Conservation (phyloP, 331 rosid genomes). For the Acacia pycnantha region DNA sequence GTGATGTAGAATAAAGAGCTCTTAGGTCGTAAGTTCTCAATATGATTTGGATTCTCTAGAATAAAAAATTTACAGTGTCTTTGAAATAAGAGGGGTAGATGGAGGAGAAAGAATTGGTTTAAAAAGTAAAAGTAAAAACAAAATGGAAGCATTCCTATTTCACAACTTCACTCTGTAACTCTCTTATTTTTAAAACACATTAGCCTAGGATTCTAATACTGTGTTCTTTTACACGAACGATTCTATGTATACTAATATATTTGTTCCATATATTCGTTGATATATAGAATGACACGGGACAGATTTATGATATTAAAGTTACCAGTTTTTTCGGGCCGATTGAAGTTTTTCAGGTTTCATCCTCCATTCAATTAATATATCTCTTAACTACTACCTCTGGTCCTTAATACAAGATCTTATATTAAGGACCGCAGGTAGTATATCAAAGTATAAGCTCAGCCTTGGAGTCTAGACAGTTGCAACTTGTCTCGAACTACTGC, state of each 20-base stretch:
- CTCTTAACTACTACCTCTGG: background rate
- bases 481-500: too few species aligned
- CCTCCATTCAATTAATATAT: background rate
- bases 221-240: conserved; percentile 1
- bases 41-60: background rate
- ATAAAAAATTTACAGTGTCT: background rate
- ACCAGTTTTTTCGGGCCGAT: background rate
- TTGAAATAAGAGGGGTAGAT: background rate
- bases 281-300: conserved; percentile 1
- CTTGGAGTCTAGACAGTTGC: too few species aligned
- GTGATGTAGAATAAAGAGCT: conserved; percentile 52
- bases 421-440: too few species aligned
- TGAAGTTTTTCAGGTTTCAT: background rate
- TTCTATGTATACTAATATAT: background rate
- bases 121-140: background rate
- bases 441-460: too few species aligned
- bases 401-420: too few species aligned
- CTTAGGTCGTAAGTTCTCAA: background rate
- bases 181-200: background rate
- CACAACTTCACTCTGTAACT: background rate
- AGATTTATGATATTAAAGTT: background rate
- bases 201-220: background rate
- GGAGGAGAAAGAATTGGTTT: background rate
- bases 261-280: conserved; percentile 1
- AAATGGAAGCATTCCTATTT: background rate